A percentile compares a stretch with the other conserved stretches of the same genome.
phyloP scores from a whole-genome alignment of 306 rosid genomes.

The Cicer bijugum region DNA sequence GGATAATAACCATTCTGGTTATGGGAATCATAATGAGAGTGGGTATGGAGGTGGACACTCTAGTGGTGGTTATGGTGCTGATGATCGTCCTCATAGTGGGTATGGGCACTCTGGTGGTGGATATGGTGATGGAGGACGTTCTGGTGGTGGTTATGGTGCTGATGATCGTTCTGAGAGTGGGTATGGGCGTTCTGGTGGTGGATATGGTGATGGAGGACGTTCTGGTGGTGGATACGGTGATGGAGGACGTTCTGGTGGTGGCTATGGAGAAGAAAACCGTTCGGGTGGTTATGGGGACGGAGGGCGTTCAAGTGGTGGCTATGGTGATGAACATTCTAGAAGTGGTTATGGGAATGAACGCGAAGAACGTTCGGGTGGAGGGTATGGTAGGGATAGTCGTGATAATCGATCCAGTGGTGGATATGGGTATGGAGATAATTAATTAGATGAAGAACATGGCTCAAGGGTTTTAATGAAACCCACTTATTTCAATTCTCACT shows the following conservation, averaged over 20 bases:
- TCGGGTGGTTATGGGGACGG: not conserved
- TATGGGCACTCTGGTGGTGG: not conserved
- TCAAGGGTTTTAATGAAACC: not conserved
- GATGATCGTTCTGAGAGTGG: constrained; percentile 18
- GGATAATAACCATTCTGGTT: not conserved
- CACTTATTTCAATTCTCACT: too few species aligned
- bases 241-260: not conserved
- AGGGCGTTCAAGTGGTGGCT: not conserved
- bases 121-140: not conserved
- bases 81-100: constrained; percentile 8
- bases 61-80: not conserved
- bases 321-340: not conserved
- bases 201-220: not conserved
- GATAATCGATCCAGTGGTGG: not conserved
- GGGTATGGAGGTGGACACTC: not conserved
- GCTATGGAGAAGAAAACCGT: not conserved
- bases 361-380: not conserved
- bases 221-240: not conserved
- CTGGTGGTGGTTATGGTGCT: not conserved
- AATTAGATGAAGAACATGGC: not conserved
- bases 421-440: not conserved
- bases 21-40: not conserved
- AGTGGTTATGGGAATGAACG: not conserved
- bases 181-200: not conserved
- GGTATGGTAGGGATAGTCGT: not conserved